Base-by-base conservation (phyloP, 169 alveolate species). In the Cryptosporidium baileyi region DNA sequence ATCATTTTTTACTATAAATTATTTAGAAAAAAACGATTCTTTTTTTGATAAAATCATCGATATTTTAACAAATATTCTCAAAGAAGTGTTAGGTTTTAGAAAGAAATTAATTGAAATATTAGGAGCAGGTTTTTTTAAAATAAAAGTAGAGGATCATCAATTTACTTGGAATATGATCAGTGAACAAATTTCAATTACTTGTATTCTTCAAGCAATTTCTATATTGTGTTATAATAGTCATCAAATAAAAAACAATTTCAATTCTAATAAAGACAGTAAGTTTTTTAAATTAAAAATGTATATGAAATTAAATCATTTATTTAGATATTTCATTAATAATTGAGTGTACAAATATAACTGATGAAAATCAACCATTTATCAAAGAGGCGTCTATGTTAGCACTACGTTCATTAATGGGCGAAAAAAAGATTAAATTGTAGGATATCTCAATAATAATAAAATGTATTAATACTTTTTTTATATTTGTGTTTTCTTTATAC, bases 341-440 rank as follows among this genome's bases (percentile, higher is more conserved):
- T 19, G 74, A 74, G 40, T 74, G 85, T 57, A 74, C 67, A 74
- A 74, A 36, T 0, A 74, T 74, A 19, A 36, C 61, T 3, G 85
- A 74, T 51, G 85, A 51, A 26, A 74, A n/a, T 40, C 85, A 74
- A 38, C 85, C 85, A 5, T 54, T 74, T 1, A 17, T 74, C 1
- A 74, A 51, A 51, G 85, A 74, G 43, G 63, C 85, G 17, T 32
- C 85, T n/a, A 32, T 57, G 28, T 59, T 74, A 15, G 24, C 67
- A 15, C 4, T 74, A n/a, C 24, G 49, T 6, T 28, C 62, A 47
- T 47, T 19, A 0, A 47, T 4, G 15, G 19, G 59, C 59, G 30
- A 47, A 47, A 19, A 47, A 0, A 47, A 47, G 15, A 47, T 47
- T 9, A 6, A 47, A 0, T n/a, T 47, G 19, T 47, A 47, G 59